Percentiles rank a stretch among this genome's conserved stretches.
Conservation (phyloP, 2,329 filamentous ascomycete species). For the Botrytis deweyae region DNA sequence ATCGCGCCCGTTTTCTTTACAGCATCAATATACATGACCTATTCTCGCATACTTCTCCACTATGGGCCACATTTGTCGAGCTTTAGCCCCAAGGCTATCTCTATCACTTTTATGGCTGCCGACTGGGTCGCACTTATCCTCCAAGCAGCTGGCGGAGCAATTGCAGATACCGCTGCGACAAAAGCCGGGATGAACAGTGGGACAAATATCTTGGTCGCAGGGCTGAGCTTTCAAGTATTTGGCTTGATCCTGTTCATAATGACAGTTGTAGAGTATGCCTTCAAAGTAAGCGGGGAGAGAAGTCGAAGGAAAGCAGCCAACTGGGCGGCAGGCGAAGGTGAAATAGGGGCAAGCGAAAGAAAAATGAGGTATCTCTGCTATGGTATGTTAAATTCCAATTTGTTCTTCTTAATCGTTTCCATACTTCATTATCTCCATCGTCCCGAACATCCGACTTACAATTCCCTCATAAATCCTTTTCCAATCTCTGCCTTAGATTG, state of each 20-base stretch:
- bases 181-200: constrained; percentile 26
- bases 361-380: constrained; percentile 9
- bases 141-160: constrained; percentile 55
- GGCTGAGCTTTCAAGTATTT: constrained; percentile 42
- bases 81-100: constrained; percentile 50
- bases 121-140: constrained; percentile 58
- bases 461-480: background rate
- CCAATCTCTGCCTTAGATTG: background rate
- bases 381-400: background rate
- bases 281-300: constrained; percentile 21
- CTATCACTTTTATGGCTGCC: constrained; percentile 47
- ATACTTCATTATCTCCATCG: background rate
- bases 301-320: constrained; percentile 5
- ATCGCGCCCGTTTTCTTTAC: constrained; percentile 51
- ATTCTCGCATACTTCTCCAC: constrained; percentile 54
- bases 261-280: constrained; percentile 25
- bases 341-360: background rate
- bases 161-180: constrained; percentile 43
- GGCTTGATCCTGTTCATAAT: constrained; percentile 36
- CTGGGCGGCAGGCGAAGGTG: background rate
- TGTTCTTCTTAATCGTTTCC: background rate
- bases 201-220: constrained; percentile 42
- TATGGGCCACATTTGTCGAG: constrained; percentile 50
- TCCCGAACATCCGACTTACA: background rate
- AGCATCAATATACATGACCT: constrained; percentile 59